Base-by-base conservation (phyloP, 768 basidiomycete genomes). In the Lentinula boryana region DNA sequence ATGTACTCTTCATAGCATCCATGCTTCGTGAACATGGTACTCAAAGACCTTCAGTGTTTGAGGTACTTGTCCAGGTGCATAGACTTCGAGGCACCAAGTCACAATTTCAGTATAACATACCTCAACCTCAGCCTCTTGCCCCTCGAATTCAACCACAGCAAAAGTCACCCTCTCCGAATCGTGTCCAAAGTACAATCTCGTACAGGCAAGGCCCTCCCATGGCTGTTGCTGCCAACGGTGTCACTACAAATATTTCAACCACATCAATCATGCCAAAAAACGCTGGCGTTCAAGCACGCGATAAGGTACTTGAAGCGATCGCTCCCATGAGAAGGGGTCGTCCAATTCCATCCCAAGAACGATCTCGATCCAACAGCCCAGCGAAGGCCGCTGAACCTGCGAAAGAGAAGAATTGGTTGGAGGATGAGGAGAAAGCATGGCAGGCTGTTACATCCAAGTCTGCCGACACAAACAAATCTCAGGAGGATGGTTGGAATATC, bases 11-110 rank as follows among this genome's bases (percentile, higher is more conserved):
- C 54, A 23, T 66, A 98, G 94, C 80, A 0, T 92, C 91, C 4
- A 97, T 97, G 93, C 83, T 99, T 27, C 86, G 89, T 54, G 97
- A 98, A 69, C 89, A 94, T 63, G 93, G 95, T 2, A 70, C 84
- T 3, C 88, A 91, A 65, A 82, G 97, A 15, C 97, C 96, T 9
- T 83, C 85, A 13, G 89, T 92, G 15, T 98, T 95, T 67, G 93
- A 97, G 66, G 74, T 96, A 13, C 85, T 98, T 48, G 76, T 81
- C 50, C 83, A 84, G 62, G 91, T 95, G 1, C 97, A 98, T 74
- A 80, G 81, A 33, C 82, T 97, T 66, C 88, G 95, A 21, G 93
- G 95, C 10, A 93, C 93, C 1, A 89, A 85, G 70, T 91, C 94
- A 6, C 81, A 83, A 41, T 89, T 88, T 67, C 76, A 84, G 41